These are phyloP conservation scores for Cryptococcus hybrid DNA, from an alignment of 1,284 basidiomycete species.

Conservation along the genomic window DNA sequence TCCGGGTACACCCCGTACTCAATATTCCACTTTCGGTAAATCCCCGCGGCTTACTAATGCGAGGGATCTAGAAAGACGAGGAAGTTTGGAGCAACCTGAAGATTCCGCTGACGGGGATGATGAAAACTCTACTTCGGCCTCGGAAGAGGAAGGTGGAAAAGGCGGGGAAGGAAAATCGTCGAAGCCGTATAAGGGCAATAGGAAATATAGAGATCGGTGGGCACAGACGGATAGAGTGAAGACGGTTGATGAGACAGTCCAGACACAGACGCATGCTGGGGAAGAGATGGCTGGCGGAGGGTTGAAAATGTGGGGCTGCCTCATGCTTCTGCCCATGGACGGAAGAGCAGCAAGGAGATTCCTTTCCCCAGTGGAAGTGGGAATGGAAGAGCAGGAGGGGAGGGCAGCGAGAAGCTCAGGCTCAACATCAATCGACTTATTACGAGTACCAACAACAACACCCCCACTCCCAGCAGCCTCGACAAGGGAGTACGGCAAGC, in stretches of 20 bases:
- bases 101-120: constrained; percentile 19
- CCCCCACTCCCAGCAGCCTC: background rate
- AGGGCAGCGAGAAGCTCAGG: background rate
- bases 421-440: background rate
- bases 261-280: constrained; percentile 10
- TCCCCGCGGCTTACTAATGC: constrained; percentile 16
- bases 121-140: constrained; percentile 3
- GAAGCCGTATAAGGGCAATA: constrained; percentile 5
- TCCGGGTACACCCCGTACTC: constrained; percentile 21
- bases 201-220: constrained; percentile 30
- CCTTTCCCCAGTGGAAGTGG: background rate
- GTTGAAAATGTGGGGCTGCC: background rate
- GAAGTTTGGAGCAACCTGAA: constrained; percentile 31
- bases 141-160: constrained; percentile 2
- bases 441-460: background rate
- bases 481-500: background rate
- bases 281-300: background rate
- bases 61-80: constrained; percentile 7
- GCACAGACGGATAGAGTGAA: constrained; percentile 33
- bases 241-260: constrained; percentile 31
- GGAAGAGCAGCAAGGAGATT: background rate
- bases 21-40: background rate
- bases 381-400: background rate
- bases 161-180: background rate
- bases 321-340: background rate